phyloP scores from a whole-genome alignment of 768 basidiomycete species.

The Auriscalpium orientale region DNA sequence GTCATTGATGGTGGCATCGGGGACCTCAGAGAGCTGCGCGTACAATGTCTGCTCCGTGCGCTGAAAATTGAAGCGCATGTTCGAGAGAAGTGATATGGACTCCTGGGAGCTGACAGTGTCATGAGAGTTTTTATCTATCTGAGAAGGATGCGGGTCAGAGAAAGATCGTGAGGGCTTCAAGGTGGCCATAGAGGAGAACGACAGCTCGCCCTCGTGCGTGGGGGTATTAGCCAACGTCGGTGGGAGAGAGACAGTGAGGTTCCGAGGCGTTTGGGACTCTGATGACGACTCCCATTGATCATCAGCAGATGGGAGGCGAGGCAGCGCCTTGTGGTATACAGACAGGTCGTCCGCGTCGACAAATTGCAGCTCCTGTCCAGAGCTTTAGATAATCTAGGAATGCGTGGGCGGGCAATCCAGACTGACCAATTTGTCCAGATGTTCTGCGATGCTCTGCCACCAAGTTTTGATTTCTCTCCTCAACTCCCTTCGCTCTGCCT shows the following conservation, averaged over 20 bases:
- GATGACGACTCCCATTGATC: conserved; percentile 37
- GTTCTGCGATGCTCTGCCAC: conserved; percentile 59
- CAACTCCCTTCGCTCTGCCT: conserved; percentile 41
- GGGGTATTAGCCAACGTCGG: conserved; percentile 10
- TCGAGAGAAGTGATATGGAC: conserved; percentile 34
- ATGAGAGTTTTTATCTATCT: conserved; percentile 11
- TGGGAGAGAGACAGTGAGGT: conserved; percentile 14
- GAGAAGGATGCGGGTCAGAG: not conserved
- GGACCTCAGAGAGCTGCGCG: conserved; percentile 41
- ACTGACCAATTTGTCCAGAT: conserved; percentile 54
- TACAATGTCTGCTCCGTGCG: conserved; percentile 54
- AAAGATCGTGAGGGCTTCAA: not conserved
- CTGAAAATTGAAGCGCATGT: conserved; percentile 51
- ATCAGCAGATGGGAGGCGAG: conserved; percentile 51
- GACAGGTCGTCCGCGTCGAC: conserved; percentile 6
- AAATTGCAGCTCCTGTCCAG: conserved; percentile 37
- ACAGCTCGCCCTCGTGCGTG: not conserved
- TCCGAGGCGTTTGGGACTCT: conserved; percentile 10
- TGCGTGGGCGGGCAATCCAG: not conserved
- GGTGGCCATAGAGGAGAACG: not conserved
- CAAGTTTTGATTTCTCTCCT: conserved; percentile 53
- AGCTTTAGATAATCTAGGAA: not conserved
- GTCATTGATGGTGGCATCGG: conserved; percentile 46
- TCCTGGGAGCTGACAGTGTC: conserved; percentile 19
- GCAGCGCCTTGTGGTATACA: conserved; percentile 40